Conservation (phyloP, 257 asterid species). For the Jaltomata sinuosa region DNA sequence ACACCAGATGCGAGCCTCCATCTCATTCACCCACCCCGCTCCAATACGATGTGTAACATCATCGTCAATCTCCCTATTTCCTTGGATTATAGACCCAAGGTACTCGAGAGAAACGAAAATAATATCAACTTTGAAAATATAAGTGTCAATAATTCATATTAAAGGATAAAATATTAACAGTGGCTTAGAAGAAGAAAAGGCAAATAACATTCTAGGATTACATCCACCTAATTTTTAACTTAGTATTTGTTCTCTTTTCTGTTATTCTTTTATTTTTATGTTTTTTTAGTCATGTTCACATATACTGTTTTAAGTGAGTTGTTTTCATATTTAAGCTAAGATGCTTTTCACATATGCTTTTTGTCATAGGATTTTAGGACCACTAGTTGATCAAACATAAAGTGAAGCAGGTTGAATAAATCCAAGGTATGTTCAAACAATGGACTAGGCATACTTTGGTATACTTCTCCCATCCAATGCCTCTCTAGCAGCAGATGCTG, state of each 20-base stretch:
- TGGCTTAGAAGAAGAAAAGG: neutral
- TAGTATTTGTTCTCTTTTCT: neutral
- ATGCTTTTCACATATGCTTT: neutral
- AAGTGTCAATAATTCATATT: neutral
- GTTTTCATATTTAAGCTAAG: neutral
- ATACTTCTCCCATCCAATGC: conserved; percentile 84
- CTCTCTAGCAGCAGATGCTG: conserved; percentile 71
- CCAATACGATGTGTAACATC: neutral
- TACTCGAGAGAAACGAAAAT: neutral
- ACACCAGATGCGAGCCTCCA: neutral
- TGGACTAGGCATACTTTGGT: conserved; percentile 45
- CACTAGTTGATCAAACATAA: neutral
- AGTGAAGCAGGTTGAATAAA: neutral
- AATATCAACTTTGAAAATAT: neutral
- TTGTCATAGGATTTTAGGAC: neutral
- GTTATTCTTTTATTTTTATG: neutral
- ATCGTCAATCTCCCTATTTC: neutral
- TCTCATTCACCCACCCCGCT: neutral
- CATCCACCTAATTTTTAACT: neutral
- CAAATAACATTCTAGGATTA: neutral
- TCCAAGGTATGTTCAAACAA: conserved; percentile 6
- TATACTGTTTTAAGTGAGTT: neutral
- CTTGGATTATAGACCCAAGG: neutral
- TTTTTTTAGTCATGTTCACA: neutral
- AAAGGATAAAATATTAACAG: neutral